Evolutionary conservation across 2,329 filamentous ascomycete genomes (phyloP).

Genomic region (Ilyonectria destructans): DNA sequence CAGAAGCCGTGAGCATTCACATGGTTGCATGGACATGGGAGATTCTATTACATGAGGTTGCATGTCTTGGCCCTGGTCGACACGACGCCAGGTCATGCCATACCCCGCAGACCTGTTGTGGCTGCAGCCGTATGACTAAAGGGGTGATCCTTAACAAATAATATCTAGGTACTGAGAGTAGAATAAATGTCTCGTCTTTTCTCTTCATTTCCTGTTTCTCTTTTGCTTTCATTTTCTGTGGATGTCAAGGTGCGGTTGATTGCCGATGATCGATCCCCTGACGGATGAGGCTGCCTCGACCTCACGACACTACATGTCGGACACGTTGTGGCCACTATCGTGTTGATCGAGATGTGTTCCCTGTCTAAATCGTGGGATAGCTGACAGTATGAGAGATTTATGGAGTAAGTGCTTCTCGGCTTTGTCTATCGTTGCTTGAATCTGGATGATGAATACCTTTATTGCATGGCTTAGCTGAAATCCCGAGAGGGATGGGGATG

Average conservation of each 20-base stretch:
- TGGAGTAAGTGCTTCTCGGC: conserved; percentile 28
- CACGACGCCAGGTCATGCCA: conserved; percentile 41
- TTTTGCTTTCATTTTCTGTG: conserved; percentile 1
- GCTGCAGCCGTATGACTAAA: conserved; percentile 27
- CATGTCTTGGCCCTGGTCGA: conserved; percentile 44
- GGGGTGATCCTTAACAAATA: conserved; percentile 17
- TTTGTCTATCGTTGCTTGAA: background rate
- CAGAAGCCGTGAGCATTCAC: background rate
- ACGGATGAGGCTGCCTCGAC: background rate
- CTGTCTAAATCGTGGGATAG: no score
- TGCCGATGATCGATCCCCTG: background rate
- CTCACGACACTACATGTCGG: background rate
- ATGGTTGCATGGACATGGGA: conserved; percentile 32
- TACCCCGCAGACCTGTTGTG: conserved; percentile 42
- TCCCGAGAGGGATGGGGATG: conserved; percentile 45
- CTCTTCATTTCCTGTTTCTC: conserved; percentile 5
- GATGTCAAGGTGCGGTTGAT: background rate
- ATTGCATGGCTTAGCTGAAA: conserved; percentile 56
- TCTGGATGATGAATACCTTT: conserved; percentile 50
- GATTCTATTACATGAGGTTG: conserved; percentile 48
- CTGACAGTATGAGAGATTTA: background rate
- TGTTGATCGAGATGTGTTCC: background rate
- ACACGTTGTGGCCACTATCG: background rate
- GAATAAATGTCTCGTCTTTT: conserved; percentile 38
- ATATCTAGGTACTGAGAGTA: conserved; percentile 25